Conservation (phyloP, 805 yeast species). For the Alloascoidea africana region DNA sequence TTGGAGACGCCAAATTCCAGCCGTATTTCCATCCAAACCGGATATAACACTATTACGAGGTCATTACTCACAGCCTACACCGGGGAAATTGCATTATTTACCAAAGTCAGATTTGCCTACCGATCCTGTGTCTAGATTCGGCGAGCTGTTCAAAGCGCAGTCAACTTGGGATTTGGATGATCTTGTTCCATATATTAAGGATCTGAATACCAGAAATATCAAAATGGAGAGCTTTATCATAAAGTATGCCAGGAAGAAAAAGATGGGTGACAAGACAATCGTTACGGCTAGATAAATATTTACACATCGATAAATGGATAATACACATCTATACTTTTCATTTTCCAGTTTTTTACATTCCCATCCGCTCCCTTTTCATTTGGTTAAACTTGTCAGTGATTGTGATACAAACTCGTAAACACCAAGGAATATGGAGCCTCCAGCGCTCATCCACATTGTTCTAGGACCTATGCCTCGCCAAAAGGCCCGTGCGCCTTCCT, state of each 20-base stretch:
- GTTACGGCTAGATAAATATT: slow-evolving; percentile 16
- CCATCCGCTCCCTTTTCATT: too few species aligned
- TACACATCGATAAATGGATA: too few species aligned
- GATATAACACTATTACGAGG: slow-evolving; percentile 43
- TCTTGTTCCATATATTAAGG: slow-evolving; percentile 46
- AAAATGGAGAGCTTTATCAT: slow-evolving; percentile 43
- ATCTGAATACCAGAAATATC: slow-evolving; percentile 34
- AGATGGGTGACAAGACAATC: slow-evolving; percentile 24
- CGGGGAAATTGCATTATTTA: slow-evolving; percentile 35
- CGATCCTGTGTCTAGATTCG: slow-evolving; percentile 33
- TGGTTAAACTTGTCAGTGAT: too few species aligned
- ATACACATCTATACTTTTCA: too few species aligned
- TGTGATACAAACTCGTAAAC: slow-evolving; percentile 53
- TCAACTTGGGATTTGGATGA: slow-evolving; percentile 47
- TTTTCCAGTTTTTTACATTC: too few species aligned
- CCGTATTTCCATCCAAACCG: slow-evolving; percentile 19
- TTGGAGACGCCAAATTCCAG: slow-evolving; percentile 16
- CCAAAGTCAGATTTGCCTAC: slow-evolving; percentile 30
- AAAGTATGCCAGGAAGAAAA: slow-evolving; percentile 45
- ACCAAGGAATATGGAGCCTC: slow-evolving; percentile 95
- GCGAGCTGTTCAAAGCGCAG: slow-evolving; percentile 36
- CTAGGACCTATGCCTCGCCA: slow-evolving; percentile 86
- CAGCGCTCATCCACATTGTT: slow-evolving; percentile 95
- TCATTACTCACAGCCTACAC: slow-evolving; percentile 30
- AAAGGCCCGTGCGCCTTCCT: slow-evolving; percentile 66